These are phyloP conservation scores for Clausena lansium DNA, from an alignment of 345 rosid genomes.

Conservation along the genomic window DNA sequence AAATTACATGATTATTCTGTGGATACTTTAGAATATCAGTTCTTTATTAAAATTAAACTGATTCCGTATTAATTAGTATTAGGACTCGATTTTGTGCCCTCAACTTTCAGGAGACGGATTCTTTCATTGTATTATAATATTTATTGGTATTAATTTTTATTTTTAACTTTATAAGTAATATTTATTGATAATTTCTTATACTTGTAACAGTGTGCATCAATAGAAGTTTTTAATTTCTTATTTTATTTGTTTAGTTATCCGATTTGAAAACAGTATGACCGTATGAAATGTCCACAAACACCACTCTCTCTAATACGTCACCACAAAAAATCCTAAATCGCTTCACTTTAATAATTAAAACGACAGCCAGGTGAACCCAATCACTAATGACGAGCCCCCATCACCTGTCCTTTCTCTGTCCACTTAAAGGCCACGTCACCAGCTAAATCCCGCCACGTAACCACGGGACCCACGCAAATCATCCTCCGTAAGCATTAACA, in stretches of 20 bases:
- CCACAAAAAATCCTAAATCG: neutral
- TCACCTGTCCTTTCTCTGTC: neutral
- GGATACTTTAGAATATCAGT: too few species aligned
- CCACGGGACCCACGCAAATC: neutral
- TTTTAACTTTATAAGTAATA: too few species aligned
- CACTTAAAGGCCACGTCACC: constrained; percentile 15
- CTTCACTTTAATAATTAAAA: neutral
- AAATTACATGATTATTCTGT: too few species aligned
- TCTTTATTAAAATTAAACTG: too few species aligned
- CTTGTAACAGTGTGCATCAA: too few species aligned
- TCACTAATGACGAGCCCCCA: neutral
- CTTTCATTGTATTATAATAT: too few species aligned
- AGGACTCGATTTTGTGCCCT: too few species aligned
- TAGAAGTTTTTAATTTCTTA: neutral
- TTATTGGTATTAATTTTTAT: too few species aligned
- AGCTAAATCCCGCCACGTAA: constrained; percentile 10
- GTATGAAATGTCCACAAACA: neutral
- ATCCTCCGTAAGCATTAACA: neutral
- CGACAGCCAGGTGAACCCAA: neutral
- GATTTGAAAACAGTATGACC: neutral
- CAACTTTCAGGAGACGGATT: fast-evolving
- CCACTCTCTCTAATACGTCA: neutral
- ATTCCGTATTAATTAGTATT: too few species aligned
- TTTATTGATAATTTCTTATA: too few species aligned
- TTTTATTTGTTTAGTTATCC: neutral